phyloP scores from a whole-genome alignment of 2,329 filamentous ascomycete species.

The Didymellaceae sp. region DNA sequence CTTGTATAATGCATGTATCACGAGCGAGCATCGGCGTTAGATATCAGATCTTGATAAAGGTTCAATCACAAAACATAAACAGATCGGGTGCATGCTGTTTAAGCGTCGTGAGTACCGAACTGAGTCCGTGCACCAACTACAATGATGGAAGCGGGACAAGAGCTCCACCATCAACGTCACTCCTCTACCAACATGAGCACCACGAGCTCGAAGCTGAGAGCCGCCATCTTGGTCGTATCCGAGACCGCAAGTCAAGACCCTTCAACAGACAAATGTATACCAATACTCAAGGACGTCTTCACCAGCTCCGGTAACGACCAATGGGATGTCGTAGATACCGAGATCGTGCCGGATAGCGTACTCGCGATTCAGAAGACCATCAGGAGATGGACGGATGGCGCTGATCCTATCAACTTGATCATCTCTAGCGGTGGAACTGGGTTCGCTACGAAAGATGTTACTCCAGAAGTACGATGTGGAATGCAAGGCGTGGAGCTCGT shows the following conservation, averaged over 20 bases:
- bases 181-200: conserved; percentile 36
- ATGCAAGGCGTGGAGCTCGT: neutral
- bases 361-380: conserved; percentile 77
- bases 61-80: conserved; percentile 8
- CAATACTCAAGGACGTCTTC: conserved; percentile 73
- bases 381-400: conserved; percentile 73
- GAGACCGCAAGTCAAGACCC: conserved; percentile 85
- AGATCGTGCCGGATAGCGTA: conserved; percentile 81
- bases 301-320: conserved; percentile 67
- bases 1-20: conserved; percentile 50
- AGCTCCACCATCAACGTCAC: conserved; percentile 27
- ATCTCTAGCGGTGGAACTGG: conserved; percentile 92
- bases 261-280: conserved; percentile 76
- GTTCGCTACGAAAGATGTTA: conserved; percentile 83
- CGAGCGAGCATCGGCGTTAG: conserved; percentile 39
- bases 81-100: neutral
- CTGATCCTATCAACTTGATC: conserved; percentile 71
- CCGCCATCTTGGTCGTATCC: conserved; percentile 84
- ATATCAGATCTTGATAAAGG: conserved; percentile 26
- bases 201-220: conserved; percentile 62
- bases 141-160: conserved; percentile 23
- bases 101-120: conserved; percentile 8
- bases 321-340: conserved; percentile 73
- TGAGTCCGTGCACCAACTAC: conserved; percentile 30
- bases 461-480: conserved; percentile 74